These are phyloP conservation scores for Pyrenophora tritici-repentis DNA, from an alignment of 2,329 filamentous ascomycete genomes.

Conservation along the genomic window DNA sequence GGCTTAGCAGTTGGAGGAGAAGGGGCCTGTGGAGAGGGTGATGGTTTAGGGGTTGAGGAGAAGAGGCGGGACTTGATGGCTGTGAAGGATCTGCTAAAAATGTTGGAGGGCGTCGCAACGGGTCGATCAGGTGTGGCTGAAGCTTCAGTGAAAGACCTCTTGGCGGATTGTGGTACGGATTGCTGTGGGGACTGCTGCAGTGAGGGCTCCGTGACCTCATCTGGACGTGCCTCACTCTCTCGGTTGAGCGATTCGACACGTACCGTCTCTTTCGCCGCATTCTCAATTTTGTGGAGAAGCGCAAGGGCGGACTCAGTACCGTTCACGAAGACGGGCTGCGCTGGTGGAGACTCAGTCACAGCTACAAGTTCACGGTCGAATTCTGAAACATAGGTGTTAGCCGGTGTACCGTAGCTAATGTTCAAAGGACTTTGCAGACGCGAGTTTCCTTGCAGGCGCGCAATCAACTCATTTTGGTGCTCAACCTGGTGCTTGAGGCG, in stretches of 20 bases:
- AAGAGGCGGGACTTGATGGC: constrained; percentile 27
- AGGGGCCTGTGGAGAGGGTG: constrained; percentile 4
- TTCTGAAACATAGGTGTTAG: constrained; percentile 22
- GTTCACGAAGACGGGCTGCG: constrained; percentile 16
- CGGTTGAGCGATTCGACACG: constrained; percentile 2
- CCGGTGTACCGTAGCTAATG: constrained; percentile 5
- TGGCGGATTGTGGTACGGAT: constrained; percentile 3
- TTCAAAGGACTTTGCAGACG: constrained; percentile 1
- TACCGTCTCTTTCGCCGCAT: constrained; percentile 15
- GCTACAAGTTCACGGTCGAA: constrained; percentile 24
- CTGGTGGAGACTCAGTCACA: constrained; percentile 9
- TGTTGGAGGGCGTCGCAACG: constrained; percentile 14
- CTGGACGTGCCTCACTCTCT: constrained; percentile 1
- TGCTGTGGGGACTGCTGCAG: constrained; percentile 7
- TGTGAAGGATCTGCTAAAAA: constrained; percentile 29
- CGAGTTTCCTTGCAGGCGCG: neutral
- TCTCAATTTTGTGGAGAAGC: constrained; percentile 30
- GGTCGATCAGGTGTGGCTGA: constrained; percentile 15
- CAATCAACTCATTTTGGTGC: neutral
- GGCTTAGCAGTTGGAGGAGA: constrained; percentile 18
- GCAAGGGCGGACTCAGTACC: constrained; percentile 28
- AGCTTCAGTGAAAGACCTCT: constrained; percentile 5
- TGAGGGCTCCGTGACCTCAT: constrained; percentile 6
- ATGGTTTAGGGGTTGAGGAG: constrained; percentile 11
- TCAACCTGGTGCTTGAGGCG: neutral